Evolutionary conservation across 208 protist species (phyloP).

Genomic region (Leishmania lainsoni): DNA sequence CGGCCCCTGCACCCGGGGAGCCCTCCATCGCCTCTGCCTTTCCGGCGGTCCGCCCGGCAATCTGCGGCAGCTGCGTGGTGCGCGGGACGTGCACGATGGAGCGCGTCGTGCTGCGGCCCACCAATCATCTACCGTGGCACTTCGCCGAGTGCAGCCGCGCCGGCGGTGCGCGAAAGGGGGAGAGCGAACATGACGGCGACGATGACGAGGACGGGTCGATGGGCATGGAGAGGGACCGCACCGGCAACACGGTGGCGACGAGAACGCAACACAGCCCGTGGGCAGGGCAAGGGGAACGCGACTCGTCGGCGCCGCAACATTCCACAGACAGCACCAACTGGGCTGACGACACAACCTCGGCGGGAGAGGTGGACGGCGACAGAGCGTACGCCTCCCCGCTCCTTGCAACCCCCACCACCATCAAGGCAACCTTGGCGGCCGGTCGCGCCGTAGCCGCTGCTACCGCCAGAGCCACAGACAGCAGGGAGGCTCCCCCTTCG

Average conservation of each 20-base stretch:
- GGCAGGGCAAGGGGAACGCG: not conserved
- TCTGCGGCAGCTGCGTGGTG: constrained; percentile 23
- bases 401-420: not conserved
- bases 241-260: not conserved
- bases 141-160: not conserved
- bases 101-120: constrained; percentile 24
- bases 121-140: not conserved
- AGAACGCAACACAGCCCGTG: not conserved
- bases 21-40: not conserved
- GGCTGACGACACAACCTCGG: not conserved
- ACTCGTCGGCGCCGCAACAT: not conserved
- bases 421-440: not conserved
- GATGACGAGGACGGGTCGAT: constrained; percentile 3
- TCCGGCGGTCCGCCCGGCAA: constrained; percentile 10
- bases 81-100: constrained; percentile 26
- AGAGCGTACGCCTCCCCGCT: not conserved
- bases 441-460: not conserved
- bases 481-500: not conserved
- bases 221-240: not conserved
- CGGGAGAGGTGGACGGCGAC: not conserved
- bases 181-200: not conserved
- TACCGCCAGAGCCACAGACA: not conserved
- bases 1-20: not conserved
- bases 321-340: not conserved
- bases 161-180: not conserved